Evolutionary conservation across 306 rosid genomes (phyloP), one percentile per base, ranked within the genome.

Genomic region (Aeschynomene evenia): DNA sequence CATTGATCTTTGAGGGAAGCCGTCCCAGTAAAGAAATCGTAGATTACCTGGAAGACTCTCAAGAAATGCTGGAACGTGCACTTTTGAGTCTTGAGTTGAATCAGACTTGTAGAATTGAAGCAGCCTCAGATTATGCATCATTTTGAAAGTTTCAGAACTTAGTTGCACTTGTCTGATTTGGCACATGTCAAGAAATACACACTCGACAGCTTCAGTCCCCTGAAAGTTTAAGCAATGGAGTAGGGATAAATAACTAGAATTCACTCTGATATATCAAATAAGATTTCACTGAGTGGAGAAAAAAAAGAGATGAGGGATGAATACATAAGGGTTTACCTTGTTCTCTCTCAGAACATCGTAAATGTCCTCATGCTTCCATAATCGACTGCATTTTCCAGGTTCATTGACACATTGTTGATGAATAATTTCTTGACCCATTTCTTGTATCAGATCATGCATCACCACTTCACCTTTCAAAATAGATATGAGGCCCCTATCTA

Each of bases 361-460:
- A 7, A 70, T 58, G 33, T 74, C 85, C 2, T 39, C 37, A 15
- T 1, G 13, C 19, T 22, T 24, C 62, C 71, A 77, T 19, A 84
- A 16, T 23, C 88, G 70, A 49, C 81, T 84, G 5, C 75, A 45
- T 48, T 78, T 66, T 24, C 72, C 81, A 18, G 71, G 54, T 6
- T 80, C 24, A 2, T 5, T 4, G 5, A 8, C 5, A 2, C 63
- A 37, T 43, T 83, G 29, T 18, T 3, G 28, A 0, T 22, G 63
- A 65, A 83, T 79, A 36, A 83, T 73, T 19, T 39, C 73, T 31
- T 21, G 48, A 2, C 79, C 85, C 76, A 74, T 60, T 40, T 66
- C 15, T 4, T 66, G 64, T 31, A 84, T 55, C n/a, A 40, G 52
- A 40, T 77, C 83, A 33, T 80, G 88, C 83, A 80, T 76, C 67